phyloP scores from a whole-genome alignment of 495 filamentous ascomycete species.

The Penicillium simplicissimum region DNA sequence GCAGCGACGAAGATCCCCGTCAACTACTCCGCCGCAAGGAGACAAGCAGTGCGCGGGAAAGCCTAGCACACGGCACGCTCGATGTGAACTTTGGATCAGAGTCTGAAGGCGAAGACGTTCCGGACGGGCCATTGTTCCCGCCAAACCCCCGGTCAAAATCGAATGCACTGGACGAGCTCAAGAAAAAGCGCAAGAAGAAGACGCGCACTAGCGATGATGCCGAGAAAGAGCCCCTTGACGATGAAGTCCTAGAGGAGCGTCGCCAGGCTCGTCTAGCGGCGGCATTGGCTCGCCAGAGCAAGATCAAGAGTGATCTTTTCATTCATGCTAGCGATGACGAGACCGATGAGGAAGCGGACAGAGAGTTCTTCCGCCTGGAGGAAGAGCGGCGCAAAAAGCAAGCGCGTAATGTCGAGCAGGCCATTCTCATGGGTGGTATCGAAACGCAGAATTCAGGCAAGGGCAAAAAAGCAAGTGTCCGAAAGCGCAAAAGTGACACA shows the following conservation, averaged over 20 bases:
- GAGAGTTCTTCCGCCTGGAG: conserved; percentile 72
- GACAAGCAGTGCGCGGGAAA: conserved; percentile 42
- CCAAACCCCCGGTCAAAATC: conserved; percentile 49
- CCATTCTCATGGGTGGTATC: conserved; percentile 53
- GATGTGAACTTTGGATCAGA: conserved; percentile 62
- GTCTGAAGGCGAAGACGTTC: conserved; percentile 58
- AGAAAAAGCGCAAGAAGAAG: conserved; percentile 55
- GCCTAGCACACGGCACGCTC: conserved; percentile 35
- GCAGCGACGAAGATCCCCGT: conserved; percentile 66
- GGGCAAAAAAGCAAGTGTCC: conserved; percentile 24
- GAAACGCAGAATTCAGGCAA: conserved; percentile 33
- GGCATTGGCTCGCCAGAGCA: conserved; percentile 63
- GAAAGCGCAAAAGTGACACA: conserved; percentile 38
- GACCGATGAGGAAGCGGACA: conserved; percentile 64
- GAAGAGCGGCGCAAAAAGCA: conserved; percentile 55
- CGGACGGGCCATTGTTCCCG: conserved; percentile 70
- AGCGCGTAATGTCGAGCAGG: conserved; percentile 48
- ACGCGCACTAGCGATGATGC: conserved; percentile 28
- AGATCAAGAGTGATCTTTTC: conserved; percentile 82
- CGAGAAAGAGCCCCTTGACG: conserved; percentile 47
- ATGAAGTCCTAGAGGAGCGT: conserved; percentile 52
- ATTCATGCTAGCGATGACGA: conserved; percentile 81
- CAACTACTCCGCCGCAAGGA: conserved; percentile 74
- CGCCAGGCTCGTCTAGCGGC: conserved; percentile 54
- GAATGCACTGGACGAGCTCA: conserved; percentile 49